phyloP scores from a whole-genome alignment of 208 protist genomes.

The Wallacemonas rigidus region DNA sequence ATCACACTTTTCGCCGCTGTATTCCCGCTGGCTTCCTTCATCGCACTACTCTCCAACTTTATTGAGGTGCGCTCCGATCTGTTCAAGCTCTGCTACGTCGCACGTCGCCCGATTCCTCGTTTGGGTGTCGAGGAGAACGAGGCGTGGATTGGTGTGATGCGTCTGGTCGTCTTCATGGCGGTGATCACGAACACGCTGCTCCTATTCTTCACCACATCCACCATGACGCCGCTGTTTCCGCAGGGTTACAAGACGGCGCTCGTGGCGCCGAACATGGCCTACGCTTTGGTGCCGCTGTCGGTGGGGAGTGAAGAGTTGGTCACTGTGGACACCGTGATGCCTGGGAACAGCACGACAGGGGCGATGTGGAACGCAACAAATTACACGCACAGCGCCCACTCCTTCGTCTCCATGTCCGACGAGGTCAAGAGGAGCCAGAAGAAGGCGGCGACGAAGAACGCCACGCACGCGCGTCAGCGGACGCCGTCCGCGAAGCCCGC shows the following conservation, averaged over 20 bases:
- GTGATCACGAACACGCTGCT: slow-evolving; percentile 66
- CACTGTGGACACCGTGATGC: neutral
- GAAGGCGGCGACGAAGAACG: neutral
- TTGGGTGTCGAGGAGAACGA: slow-evolving; percentile 43
- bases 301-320: neutral
- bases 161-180: slow-evolving; percentile 32
- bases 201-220: slow-evolving; percentile 39
- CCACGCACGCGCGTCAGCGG: no score
- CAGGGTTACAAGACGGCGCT: slow-evolving; percentile 20
- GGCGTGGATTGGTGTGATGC: slow-evolving; percentile 55
- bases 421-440: neutral
- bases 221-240: slow-evolving; percentile 37
- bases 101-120: slow-evolving; percentile 46
- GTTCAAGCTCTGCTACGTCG: slow-evolving; percentile 70
- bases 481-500: slow-evolving; percentile 1
- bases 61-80: slow-evolving; percentile 63
- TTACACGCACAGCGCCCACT: neutral
- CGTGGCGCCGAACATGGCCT: slow-evolving; percentile 22
- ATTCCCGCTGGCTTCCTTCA: slow-evolving; percentile 58
- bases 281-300: slow-evolving; percentile 21
- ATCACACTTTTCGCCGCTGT: slow-evolving; percentile 69
- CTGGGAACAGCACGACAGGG: neutral
- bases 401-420: slow-evolving; percentile 3
- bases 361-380: neutral
- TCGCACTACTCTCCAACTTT: slow-evolving; percentile 71